Percentiles rank a stretch among this genome's conserved stretches.
These are phyloP conservation scores for Russula sp. DNA, from an alignment of 768 basidiomycete genomes.

Conservation along the genomic window DNA sequence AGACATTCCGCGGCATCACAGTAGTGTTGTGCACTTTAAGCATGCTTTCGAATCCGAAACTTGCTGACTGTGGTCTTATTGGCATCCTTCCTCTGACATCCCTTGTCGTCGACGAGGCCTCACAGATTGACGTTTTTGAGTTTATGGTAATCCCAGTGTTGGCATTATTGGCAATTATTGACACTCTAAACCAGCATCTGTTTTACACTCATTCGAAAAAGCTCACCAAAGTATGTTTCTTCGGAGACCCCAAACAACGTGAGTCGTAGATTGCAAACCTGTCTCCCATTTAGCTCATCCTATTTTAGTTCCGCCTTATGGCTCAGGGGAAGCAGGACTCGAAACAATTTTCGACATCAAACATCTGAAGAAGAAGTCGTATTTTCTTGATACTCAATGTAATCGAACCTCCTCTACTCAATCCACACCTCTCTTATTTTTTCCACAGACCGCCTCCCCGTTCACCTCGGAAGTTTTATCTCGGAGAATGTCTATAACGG, in stretches of 20 bases:
- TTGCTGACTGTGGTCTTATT: slow-evolving; percentile 40
- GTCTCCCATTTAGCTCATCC: neutral
- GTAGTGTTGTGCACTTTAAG: slow-evolving; percentile 50
- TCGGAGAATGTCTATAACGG: slow-evolving; percentile 45
- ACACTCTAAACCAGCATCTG: slow-evolving; percentile 38
- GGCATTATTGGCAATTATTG: neutral
- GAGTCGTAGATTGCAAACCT: slow-evolving; percentile 25
- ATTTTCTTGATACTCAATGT: slow-evolving; percentile 53
- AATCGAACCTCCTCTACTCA: neutral
- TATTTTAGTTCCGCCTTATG: slow-evolving; percentile 50
- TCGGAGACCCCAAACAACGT: slow-evolving; percentile 56
- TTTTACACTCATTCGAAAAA: slow-evolving; percentile 42
- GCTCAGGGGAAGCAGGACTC: slow-evolving; percentile 42
- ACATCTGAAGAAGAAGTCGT: slow-evolving; percentile 38
- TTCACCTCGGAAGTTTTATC: slow-evolving; percentile 48
- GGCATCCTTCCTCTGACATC: slow-evolving; percentile 42
- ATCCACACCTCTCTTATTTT: neutral
- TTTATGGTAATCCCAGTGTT: slow-evolving; percentile 41
- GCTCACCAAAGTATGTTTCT: slow-evolving; percentile 49
- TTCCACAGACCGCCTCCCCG: slow-evolving; percentile 50
- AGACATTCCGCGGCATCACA: slow-evolving; percentile 35
- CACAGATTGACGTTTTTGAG: slow-evolving; percentile 49
- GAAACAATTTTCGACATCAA: slow-evolving; percentile 49
- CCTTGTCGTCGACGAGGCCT: slow-evolving; percentile 59
- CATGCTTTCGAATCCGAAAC: slow-evolving; percentile 48